A percentile compares a stretch with the other conserved stretches of the same genome.
Conservation (phyloP, 441 rosid genomes). For the Gossypium schwendimanii region DNA sequence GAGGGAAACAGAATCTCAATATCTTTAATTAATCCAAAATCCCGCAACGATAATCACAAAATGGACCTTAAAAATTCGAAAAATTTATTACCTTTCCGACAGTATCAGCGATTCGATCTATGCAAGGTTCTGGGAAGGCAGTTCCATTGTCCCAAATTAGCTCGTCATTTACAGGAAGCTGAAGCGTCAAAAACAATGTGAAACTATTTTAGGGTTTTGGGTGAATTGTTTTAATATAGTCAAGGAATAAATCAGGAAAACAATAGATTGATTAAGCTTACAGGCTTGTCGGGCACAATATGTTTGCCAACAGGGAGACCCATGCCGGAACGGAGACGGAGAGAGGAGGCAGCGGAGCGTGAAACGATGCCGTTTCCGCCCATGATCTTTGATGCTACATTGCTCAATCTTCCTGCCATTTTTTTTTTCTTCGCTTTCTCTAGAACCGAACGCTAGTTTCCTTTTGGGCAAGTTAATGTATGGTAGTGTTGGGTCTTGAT, state of each 20-base stretch:
- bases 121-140: conserved; percentile 78
- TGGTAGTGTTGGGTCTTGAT: neutral
- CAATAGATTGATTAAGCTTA: conserved; percentile 21
- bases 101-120: conserved; percentile 94
- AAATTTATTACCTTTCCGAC: conserved; percentile 63
- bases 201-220: conserved; percentile 5
- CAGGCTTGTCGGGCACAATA: conserved; percentile 88
- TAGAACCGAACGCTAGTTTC: neutral
- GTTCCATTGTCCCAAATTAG: conserved; percentile 93
- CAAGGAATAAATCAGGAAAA: neutral
- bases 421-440: conserved; percentile 13
- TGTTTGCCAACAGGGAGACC: conserved; percentile 93
- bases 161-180: conserved; percentile 87
- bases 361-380: conserved; percentile 70
- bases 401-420: conserved; percentile 83
- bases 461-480: neutral
- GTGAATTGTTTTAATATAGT: neutral
- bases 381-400: conserved; percentile 65
- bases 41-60: neutral
- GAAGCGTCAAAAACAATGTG: neutral
- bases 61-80: neutral
- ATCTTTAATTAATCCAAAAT: neutral
- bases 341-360: conserved; percentile 65
- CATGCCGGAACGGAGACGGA: conserved; percentile 83
- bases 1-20: neutral